These are phyloP conservation scores for Pouteria campechiana DNA, from an alignment of 179 eudicot genomes.

Conservation along the genomic window DNA sequence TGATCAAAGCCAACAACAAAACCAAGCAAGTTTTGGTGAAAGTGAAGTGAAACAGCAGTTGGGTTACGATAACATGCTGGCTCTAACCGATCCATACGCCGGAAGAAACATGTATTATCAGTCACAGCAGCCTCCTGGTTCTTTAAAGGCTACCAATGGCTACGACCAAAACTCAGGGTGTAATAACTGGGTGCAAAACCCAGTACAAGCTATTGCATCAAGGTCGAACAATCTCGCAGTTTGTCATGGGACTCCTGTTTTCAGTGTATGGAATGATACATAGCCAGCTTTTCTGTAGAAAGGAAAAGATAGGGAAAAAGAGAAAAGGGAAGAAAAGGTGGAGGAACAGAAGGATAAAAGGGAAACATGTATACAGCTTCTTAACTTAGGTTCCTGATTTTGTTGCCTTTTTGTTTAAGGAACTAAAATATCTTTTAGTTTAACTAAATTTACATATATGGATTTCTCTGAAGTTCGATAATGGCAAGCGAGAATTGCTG, in stretches of 20 bases:
- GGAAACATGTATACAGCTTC: not conserved
- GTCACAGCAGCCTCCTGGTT: slow-evolving; percentile 13
- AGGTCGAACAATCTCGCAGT: slow-evolving; percentile 23
- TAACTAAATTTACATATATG: slow-evolving; percentile 18
- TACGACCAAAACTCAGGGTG: slow-evolving; percentile 39
- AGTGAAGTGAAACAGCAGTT: slow-evolving; percentile 2
- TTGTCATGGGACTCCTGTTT: slow-evolving; percentile 36
- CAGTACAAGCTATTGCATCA: slow-evolving; percentile 34
- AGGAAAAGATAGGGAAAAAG: no score
- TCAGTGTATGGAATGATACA: slow-evolving; percentile 67
- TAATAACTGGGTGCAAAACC: slow-evolving; percentile 59
- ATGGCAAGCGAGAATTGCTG: slow-evolving; percentile 30
- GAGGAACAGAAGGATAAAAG: not conserved
- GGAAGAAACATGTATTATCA: slow-evolving; percentile 27
- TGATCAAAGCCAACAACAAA: slow-evolving; percentile 15
- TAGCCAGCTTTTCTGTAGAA: no score
- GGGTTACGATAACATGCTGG: slow-evolving; percentile 22
- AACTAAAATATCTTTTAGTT: not conserved
- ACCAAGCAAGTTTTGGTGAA: slow-evolving; percentile 3
- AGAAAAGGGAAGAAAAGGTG: not conserved
- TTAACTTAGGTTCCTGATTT: slow-evolving; percentile 2
- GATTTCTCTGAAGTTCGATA: slow-evolving; percentile 41
- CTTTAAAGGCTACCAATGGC: slow-evolving; percentile 12
- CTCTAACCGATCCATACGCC: slow-evolving; percentile 11
- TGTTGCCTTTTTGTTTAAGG: not conserved